Base-by-base conservation (phyloP, 2,329 filamentous ascomycete species). In the Cladobotryum protrusum region DNA sequence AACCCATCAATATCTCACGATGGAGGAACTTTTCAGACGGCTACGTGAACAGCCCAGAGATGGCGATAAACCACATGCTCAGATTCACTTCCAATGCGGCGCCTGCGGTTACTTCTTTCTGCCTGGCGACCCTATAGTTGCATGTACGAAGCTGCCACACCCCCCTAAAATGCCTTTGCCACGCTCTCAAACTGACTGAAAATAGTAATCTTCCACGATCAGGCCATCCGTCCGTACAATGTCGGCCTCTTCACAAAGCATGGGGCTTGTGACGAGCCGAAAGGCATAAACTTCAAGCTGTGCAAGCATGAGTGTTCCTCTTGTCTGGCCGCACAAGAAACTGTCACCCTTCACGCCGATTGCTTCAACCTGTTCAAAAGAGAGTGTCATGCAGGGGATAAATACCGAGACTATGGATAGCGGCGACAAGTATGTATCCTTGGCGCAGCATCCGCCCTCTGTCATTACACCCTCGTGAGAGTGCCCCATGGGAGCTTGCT, bases 281-380 rank as follows among this genome's bases (percentile, higher is more conserved):
- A 35, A 29, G 35, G 1, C 18, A 18, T 7, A 12, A 39, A 24
- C 9, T 7, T 12, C n/a, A 1, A 20, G 9, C 40, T 45, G 13
- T 45, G 47, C 42, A 49, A 40, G 9, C 12, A 3, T 1, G 3
- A 11, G 5, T 45, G 42, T 9, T 1, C 5, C 9, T 4, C 6
- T 8, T 37, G 24, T 9, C 20, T 20, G 5, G 29, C 7, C 3
- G 68, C 12, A 8, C 41, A 49, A 14, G 32, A 50, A 12, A 47
- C 20, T n/a, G 18, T 35, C 24, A 46, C 43, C 3, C 9, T 50
- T 11, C 48, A 50, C 11, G 32, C 35, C 3, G 43, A 47, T 15
- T 50, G 48, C 18, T 32, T 50, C 13, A 20, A 47, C 24, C 29
- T 47, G 13, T 50, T 50, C 11, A 32, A 18, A 11, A n/a, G 32